Evolutionary conservation across 1,284 basidiomycete genomes (phyloP), one percentile per base, ranked within the genome.

Genomic region (Volvariella volvacea): DNA sequence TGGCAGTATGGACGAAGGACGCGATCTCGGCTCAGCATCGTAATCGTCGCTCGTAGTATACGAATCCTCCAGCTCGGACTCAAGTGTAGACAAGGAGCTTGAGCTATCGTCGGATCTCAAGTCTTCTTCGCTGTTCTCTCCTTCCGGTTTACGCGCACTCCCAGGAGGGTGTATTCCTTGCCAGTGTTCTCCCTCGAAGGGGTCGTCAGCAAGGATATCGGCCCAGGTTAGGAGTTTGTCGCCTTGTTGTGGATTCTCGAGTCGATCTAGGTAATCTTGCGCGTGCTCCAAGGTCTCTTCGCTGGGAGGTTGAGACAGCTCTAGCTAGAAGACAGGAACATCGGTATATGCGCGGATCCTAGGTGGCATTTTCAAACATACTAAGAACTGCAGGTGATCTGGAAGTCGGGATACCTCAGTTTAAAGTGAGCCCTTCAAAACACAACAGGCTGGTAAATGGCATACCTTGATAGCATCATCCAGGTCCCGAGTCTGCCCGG

Each of bases 101-200:
- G 71, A 70, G 48, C 69, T 68, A 33, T 66, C 68, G 17, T 61
- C 63, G 41, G 42, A 31, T 17, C 61, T 54, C 22, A 60, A 62
- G 19, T 56, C 57, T 14, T 61, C n/a, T n/a, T n/a, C n/a, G n/a
- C n/a, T n/a, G n/a, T n/a, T n/a, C 25, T 28, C 25, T 28, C 25
- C 55, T 16, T 57, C 57, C 8, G 56, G 46, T 21, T 38, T 38
- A 17, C 54, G 52, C 31, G 70, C 67, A 42, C 63, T 66, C 49
- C 69, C 71, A 16, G 71, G 67, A 12, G 76, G 76, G n/a, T 65
- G 76, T 16, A 73, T 73, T 2, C 83, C 82, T 56, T 85, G 70
- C 84, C 85, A 87, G 51, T 88, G 85, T 48, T 88, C 78, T 4
- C 83, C 84, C 59, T 86, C 80, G 50, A 85, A 84, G 2, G 85